Evolutionary conservation across 495 filamentous ascomycete genomes (phyloP), one percentile per base, ranked within the genome.

Genomic region (Aspergillus saccharolyticus): DNA sequence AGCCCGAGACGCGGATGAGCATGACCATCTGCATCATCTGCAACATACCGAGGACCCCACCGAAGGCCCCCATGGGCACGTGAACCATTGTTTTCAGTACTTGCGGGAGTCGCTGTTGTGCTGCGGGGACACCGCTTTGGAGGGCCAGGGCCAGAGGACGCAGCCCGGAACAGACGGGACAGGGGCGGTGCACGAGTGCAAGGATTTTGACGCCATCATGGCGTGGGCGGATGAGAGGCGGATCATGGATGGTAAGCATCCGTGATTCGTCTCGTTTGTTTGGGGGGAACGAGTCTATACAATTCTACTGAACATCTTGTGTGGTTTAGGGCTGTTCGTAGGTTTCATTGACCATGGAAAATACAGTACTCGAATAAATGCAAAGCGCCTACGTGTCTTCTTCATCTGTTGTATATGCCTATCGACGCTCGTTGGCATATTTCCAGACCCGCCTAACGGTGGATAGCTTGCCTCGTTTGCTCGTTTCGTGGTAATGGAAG

Each of bases 31-130:
- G 7, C 33, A 39, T 39, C 46, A 49, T 4, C 20, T 24, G 10
- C 10, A 18, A 18, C 7, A 49, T 25, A 24, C 18, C 25, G 17
- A 49, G 3, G 20, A 16, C 12, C 46, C 14, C 25, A 28, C 25
- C 3, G 46, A 16, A 4, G 20, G 25, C 14, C 15, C 21, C 20
- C 46, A 49, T n/a, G 25, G 25, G 3, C 46, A 49, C 12, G 46
- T 49, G 3, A 25, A 49, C 10, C 46, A 49, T 49, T 49, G 46
- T 24, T 49, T 49, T 20, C 46, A 49, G 46, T 49, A 49, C 46
- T n/a, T 49, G 46, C 46, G 46, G 21, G 20, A 49, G 46, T 49
- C 46, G 19, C 19, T 49, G 46, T 20, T 49, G 15, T 49, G 46
- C 46, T 49, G 46, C 9, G 46, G 46, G 21, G 46, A 49, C n/a